Base-by-base conservation (phyloP, 345 rosid genomes). In the Aquilaria yunnanensis region DNA sequence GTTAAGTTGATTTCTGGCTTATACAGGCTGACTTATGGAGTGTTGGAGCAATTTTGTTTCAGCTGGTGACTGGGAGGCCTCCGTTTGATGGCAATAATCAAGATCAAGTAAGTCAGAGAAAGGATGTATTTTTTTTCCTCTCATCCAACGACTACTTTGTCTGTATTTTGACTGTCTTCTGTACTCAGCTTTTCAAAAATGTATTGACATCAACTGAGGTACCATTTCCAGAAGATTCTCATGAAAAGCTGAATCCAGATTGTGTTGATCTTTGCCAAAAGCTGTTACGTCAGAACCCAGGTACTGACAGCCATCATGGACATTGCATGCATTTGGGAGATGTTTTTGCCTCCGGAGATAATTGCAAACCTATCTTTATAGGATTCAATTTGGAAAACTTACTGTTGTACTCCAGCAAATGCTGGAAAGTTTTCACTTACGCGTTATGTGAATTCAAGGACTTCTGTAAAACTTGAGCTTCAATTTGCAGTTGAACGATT, bases 1-100 rank as follows among this genome's bases (percentile, higher is more conserved):
- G 6, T 51, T 14, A 52, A 61, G 32, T 48, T 3, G 65, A 57
- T 68, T 43, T 65, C 60, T 54, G 56, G 37, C 64, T 43, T 60
- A 16, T 69, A 72, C 75, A 89, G 96, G 96, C 94, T 74, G 94
- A 89, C 67, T 74, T 89, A 69, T 89, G 96, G 96, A 89, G 96
- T 78, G 96, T 88, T 12, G 96, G 96, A 50, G 93, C 90, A 32
- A 80, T 89, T 62, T 75, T 89, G 70, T 86, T 84, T 70, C 93
- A 89, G 75, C 75, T 89, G 75, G 86, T 89, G 72, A 84, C 83
- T 13, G 96, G 96, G 56, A 89, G 78, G 63, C 93, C 89, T 47
- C 96, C 96, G 10, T 89, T 89, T 75, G 72, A 77, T 43, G 96
- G 96, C 60, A 78, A 68, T 66, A 89, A 58, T 74, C 91, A 85